A percentile compares a stretch with the other conserved stretches of the same genome.
These are phyloP conservation scores for Blumeria hordei DNA, from an alignment of 2,329 filamentous ascomycete species.

Conservation along the genomic window DNA sequence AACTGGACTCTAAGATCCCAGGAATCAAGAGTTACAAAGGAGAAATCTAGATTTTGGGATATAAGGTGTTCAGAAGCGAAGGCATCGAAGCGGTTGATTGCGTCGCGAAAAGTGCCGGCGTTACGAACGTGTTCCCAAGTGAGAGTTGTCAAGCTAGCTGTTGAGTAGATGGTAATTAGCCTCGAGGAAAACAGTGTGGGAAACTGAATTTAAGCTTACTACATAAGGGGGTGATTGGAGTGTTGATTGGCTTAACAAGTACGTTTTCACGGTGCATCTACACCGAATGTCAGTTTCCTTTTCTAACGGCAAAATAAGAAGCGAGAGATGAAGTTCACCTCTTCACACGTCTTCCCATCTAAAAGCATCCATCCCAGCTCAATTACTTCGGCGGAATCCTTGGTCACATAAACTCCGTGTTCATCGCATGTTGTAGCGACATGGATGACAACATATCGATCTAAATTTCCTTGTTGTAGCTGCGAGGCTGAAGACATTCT, in stretches of 20 bases:
- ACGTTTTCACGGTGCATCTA: constrained; percentile 89
- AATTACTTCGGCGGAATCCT: constrained; percentile 97
- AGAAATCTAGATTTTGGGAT: constrained; percentile 82
- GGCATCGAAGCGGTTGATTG: constrained; percentile 79
- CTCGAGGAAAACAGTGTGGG: background rate
- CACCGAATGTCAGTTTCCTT: background rate
- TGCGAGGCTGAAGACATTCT: constrained; percentile 28
- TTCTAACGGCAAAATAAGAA: background rate
- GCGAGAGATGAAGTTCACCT: constrained; percentile 33
- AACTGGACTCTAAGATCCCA: constrained; percentile 97
- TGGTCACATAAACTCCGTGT: constrained; percentile 96
- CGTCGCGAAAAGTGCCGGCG: constrained; percentile 90
- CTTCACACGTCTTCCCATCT: constrained; percentile 73
- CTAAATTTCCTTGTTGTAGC: constrained; percentile 44
- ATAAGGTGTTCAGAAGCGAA: constrained; percentile 84
- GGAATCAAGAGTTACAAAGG: constrained; percentile 92
- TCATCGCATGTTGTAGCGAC: constrained; percentile 98
- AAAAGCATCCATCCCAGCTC: constrained; percentile 96
- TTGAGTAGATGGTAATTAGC: constrained; percentile 3
- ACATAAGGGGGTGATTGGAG: constrained; percentile 92
- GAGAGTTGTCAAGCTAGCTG: constrained; percentile 87
- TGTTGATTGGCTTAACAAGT: constrained; percentile 95
- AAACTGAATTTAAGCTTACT: constrained; percentile 45
- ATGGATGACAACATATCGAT: constrained; percentile 95
- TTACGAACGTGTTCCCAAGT: constrained; percentile 98